phyloP scores from a whole-genome alignment of 306 rosid genomes.

The Sindora glabra region DNA sequence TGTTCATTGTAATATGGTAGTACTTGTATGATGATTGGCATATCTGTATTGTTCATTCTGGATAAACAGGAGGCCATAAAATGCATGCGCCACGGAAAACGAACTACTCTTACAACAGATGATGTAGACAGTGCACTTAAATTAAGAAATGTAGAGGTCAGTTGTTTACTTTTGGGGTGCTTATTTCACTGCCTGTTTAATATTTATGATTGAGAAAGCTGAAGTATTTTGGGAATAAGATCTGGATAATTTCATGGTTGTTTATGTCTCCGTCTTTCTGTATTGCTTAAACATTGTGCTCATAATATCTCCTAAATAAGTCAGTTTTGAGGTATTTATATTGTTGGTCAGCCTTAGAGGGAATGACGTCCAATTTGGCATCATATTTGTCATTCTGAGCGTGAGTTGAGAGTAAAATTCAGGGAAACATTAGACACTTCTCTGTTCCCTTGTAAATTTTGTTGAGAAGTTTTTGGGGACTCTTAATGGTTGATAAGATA shows the following conservation, averaged over 20 bases:
- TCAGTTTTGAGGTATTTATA: background rate
- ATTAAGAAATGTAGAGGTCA: conserved; percentile 79
- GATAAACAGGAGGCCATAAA: conserved; percentile 77
- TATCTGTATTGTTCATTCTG: background rate
- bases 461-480: background rate
- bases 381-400: background rate
- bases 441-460: too few species aligned
- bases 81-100: conserved; percentile 84
- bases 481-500: background rate
- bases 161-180: background rate
- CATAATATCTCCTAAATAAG: background rate
- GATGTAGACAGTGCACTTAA: conserved; percentile 89
- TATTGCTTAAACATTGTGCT: background rate
- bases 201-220: background rate
- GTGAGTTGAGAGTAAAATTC: background rate
- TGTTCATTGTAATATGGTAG: background rate
- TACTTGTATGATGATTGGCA: background rate
- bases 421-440: background rate
- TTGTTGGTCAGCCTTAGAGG: background rate
- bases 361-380: background rate
- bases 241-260: background rate
- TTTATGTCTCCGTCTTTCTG: background rate
- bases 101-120: conserved; percentile 57
- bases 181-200: background rate
- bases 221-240: background rate